A percentile compares a stretch with the other conserved stretches of the same genome.
Evolutionary conservation across 768 basidiomycete genomes (phyloP).

Genomic region (Leccinum imitatum): DNA sequence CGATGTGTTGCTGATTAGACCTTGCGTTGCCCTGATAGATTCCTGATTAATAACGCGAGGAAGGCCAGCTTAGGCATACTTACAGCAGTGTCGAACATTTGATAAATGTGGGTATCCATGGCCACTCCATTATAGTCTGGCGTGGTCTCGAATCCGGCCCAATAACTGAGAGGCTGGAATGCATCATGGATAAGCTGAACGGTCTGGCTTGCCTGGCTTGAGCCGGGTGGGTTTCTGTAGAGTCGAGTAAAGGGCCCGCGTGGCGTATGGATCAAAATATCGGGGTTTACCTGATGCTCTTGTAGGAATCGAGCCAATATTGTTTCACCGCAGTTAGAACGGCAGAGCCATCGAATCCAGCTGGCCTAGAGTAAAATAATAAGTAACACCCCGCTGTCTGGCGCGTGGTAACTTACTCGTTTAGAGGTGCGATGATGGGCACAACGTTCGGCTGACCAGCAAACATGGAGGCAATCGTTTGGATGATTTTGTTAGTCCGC

Average conservation of each 20-base stretch:
- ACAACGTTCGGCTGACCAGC: constrained; percentile 53
- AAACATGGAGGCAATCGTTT: constrained; percentile 60
- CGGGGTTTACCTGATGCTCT: constrained; percentile 57
- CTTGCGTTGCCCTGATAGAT: constrained; percentile 32
- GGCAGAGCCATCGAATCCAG: constrained; percentile 58
- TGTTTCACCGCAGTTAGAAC: constrained; percentile 52
- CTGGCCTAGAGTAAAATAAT: constrained; percentile 50
- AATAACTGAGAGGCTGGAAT: constrained; percentile 71
- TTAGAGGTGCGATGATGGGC: constrained; percentile 69
- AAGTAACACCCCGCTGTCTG: constrained; percentile 1
- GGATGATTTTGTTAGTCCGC: constrained; percentile 66
- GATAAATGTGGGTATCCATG: constrained; percentile 80
- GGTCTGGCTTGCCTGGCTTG: constrained; percentile 50
- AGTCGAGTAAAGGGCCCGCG: constrained; percentile 3
- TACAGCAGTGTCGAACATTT: constrained; percentile 64
- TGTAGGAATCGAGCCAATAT: constrained; percentile 76
- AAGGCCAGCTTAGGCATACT: constrained; percentile 20
- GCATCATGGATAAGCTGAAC: constrained; percentile 75
- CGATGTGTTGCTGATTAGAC: constrained; percentile 56
- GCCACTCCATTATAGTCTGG: constrained; percentile 62
- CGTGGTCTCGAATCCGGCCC: constrained; percentile 60
- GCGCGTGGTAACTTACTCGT: constrained; percentile 54
- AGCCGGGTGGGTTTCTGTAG: constrained; percentile 42
- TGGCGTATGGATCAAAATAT: not conserved
- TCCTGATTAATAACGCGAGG: not conserved